Evolutionary conservation across 2,329 filamentous ascomycete species (phyloP).

Genomic region (Aspergillus oerlinghausenensis): DNA sequence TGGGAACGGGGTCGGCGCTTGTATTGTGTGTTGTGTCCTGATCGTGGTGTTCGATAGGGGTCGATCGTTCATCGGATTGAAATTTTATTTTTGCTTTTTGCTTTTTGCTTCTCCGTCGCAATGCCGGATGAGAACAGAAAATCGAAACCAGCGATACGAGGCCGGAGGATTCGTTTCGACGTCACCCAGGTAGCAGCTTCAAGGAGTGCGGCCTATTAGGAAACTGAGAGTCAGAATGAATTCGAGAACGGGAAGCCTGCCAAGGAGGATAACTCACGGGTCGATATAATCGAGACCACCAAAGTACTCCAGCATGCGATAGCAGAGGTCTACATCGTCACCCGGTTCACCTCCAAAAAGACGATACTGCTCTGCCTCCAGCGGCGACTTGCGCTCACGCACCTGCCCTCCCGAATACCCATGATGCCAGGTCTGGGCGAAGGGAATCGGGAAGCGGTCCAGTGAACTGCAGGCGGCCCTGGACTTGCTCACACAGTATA

Average conservation of each 20-base stretch:
- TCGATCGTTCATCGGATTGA: conserved; percentile 1
- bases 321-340: conserved; percentile 42
- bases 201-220: conserved; percentile 10
- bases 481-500: conserved; percentile 3
- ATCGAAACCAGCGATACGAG: conserved; percentile 1
- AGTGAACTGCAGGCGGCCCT: conserved; percentile 19
- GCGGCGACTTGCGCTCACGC: conserved; percentile 27
- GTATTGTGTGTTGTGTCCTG: conserved; percentile 9
- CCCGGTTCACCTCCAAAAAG: conserved; percentile 44
- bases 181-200: conserved; percentile 25
- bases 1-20: conserved; percentile 5
- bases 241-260: not conserved
- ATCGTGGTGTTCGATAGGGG: conserved; percentile 6
- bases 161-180: conserved; percentile 3
- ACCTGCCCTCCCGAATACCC: conserved; percentile 38
- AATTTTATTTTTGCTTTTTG: conserved; percentile 8
- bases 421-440: conserved; percentile 41
- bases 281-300: conserved; percentile 47
- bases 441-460: conserved; percentile 23
- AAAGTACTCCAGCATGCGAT: conserved; percentile 48
- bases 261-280: conserved; percentile 25
- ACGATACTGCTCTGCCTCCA: conserved; percentile 41
- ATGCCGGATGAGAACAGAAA: conserved; percentile 4
- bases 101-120: conserved; percentile 5
- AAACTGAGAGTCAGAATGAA: conserved; percentile 1